phyloP scores from a whole-genome alignment of 805 yeast species.

The Barnettozyma populi region DNA sequence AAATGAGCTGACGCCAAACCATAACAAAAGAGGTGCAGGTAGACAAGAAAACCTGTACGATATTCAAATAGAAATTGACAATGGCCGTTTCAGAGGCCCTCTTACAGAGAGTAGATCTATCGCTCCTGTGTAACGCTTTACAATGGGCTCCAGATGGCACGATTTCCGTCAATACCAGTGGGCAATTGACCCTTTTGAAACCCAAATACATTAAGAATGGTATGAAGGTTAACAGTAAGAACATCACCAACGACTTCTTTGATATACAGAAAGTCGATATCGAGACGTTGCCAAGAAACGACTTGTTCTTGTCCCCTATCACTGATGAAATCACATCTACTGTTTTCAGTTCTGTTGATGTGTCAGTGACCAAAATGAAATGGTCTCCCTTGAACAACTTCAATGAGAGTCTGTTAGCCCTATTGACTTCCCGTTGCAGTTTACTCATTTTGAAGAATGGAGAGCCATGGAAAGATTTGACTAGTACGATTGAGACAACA shows the following conservation, averaged over 20 bases:
- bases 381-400: constrained; percentile 22
- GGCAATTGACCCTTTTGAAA: constrained; percentile 17
- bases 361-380: constrained; percentile 7
- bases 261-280: constrained; percentile 12
- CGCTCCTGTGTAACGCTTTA: constrained; percentile 8
- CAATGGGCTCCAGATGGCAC: constrained; percentile 24
- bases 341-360: constrained; percentile 13
- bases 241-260: constrained; percentile 14
- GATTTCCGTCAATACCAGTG: constrained; percentile 18
- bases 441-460: constrained; percentile 15
- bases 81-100: constrained; percentile 7
- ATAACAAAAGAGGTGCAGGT: background rate
- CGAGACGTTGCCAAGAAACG: constrained; percentile 12
- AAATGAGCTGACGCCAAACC: too few relatives aligned
- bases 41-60: background rate
- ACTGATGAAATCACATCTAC: constrained; percentile 19
- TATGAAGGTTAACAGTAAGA: constrained; percentile 8
- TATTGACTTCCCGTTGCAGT: constrained; percentile 18
- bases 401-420: constrained; percentile 15
- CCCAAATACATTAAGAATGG: constrained; percentile 17
- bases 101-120: constrained; percentile 18
- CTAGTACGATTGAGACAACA: constrained; percentile 1
- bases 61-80: background rate
- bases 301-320: constrained; percentile 8
- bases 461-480: constrained; percentile 12